These are phyloP conservation scores for Ogataea chonburiensis DNA, from an alignment of 805 yeast genomes.

Conservation along the genomic window DNA sequence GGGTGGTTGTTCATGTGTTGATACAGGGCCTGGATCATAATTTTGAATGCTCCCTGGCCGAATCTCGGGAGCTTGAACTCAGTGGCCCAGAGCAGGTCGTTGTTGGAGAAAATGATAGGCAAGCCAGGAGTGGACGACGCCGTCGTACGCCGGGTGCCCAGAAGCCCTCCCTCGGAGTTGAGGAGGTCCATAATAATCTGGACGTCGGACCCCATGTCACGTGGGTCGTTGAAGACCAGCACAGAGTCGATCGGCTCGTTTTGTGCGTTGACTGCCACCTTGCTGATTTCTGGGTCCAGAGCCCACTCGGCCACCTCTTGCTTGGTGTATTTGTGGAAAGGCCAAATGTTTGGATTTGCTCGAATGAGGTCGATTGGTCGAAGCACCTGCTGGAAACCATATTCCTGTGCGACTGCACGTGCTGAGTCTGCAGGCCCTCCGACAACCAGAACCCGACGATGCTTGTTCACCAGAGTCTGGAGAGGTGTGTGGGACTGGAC, in stretches of 20 bases:
- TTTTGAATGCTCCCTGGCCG: slow-evolving; percentile 88
- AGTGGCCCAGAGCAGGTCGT: slow-evolving; percentile 87
- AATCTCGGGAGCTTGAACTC: slow-evolving; percentile 74
- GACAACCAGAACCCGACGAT: slow-evolving; percentile 67
- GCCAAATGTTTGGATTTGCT: slow-evolving; percentile 59
- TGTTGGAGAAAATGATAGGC: slow-evolving; percentile 77
- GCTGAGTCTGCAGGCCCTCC: slow-evolving; percentile 81
- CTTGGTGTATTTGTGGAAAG: slow-evolving; percentile 57
- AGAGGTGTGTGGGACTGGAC: slow-evolving; percentile 90
- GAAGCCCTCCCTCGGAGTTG: slow-evolving; percentile 56
- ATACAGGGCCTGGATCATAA: slow-evolving; percentile 60
- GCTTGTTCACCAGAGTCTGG: slow-evolving; percentile 53
- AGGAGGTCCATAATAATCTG: slow-evolving; percentile 75
- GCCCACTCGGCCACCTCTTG: slow-evolving; percentile 47
- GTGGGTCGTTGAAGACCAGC: slow-evolving; percentile 82
- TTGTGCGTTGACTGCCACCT: slow-evolving; percentile 29
- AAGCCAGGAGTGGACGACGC: slow-evolving; percentile 46
- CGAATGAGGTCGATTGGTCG: slow-evolving; percentile 70
- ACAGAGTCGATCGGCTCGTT: slow-evolving; percentile 64
- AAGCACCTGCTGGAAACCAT: slow-evolving; percentile 77
- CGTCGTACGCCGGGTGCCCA: slow-evolving; percentile 56
- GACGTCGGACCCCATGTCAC: slow-evolving; percentile 82
- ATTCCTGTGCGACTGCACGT: slow-evolving; percentile 67
- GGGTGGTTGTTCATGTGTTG: slow-evolving; percentile 30
- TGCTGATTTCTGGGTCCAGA: slow-evolving; percentile 29